Evolutionary conservation across 1,139 yeast genomes (phyloP), one percentile per base, ranked within the genome.

Genomic region (Nematodospora anomalae): DNA sequence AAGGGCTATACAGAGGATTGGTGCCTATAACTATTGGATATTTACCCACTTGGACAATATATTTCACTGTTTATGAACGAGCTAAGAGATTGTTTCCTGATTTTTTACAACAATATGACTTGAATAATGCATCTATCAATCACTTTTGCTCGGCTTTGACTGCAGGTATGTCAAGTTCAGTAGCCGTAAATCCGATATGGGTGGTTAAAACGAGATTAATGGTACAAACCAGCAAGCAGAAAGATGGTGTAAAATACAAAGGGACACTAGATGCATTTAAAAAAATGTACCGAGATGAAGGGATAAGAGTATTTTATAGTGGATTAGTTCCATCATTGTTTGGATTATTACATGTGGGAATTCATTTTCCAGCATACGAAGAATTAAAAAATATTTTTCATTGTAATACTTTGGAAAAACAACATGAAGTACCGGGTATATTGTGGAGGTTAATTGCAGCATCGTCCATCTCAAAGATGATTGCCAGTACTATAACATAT

Each of bases 361-460:
- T 92, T 36, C 98, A 92, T 62, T 92, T 92, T 71, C 98, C 98
- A 14, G 80, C 89, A n/a, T 92, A 92, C 57, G 98, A 92, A 55
- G 71, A 78, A 49, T 65, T 92, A 46, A 92, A 92, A 55, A 58
- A 57, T 27, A 16, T 68, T 16, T 67, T 88, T 14, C 50, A 55
- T 16, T 60, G 68, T 41, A 52, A 55, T 43, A 50, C 32, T 45
- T 45, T 44, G 36, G 43, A 52, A 16, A 44, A 47, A 23, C 48
- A 51, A 14, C 39, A 49, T 13, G 33, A 55, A 62, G 45, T 60
- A 71, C 41, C 44, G 9, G 38, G 49, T 2, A 62, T 79, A 42
- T 67, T 88, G 32, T 71, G 65, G 52, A 49, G 72, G 31, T 55
- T 71, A 22, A 62, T 88, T 4, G 51, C 76, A 13, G 95, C 97